phyloP scores from a whole-genome alignment of 306 rosid genomes.

The Phaseolus lunatus region DNA sequence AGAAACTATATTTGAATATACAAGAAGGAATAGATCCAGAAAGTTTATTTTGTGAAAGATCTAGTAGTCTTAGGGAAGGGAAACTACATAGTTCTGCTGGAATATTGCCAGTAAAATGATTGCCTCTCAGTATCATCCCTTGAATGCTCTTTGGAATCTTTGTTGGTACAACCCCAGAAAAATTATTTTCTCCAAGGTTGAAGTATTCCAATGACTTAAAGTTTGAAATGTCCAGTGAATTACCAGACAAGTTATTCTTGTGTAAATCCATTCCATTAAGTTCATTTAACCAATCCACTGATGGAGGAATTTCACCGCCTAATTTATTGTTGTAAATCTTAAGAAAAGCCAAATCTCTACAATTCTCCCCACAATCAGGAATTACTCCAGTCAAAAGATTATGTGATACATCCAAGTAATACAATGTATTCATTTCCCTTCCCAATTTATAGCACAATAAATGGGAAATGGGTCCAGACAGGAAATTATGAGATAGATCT shows the following conservation, averaged over 20 bases:
- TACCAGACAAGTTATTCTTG: not conserved
- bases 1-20: not conserved
- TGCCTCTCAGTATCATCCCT: not conserved
- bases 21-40: conserved; percentile 26
- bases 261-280: not conserved
- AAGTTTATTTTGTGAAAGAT: conserved; percentile 12
- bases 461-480: conserved; percentile 44
- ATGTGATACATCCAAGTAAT: not conserved
- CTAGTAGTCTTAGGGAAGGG: not conserved
- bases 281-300: not conserved
- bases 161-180: conserved; percentile 6
- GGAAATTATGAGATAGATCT: not conserved
- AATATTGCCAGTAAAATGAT: conserved; percentile 9
- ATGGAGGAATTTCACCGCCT: not conserved
- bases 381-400: not conserved
- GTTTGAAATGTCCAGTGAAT: not conserved
- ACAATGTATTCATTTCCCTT: not conserved
- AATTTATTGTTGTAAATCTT: not conserved
- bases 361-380: conserved; percentile 26
- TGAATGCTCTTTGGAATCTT: not conserved
- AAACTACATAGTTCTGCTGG: conserved; percentile 9
- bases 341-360: not conserved
- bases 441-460: not conserved
- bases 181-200: not conserved
- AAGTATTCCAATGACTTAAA: not conserved